Evolutionary conservation across 768 basidiomycete species (phyloP).

Genomic region (Termitomyces sp.): DNA sequence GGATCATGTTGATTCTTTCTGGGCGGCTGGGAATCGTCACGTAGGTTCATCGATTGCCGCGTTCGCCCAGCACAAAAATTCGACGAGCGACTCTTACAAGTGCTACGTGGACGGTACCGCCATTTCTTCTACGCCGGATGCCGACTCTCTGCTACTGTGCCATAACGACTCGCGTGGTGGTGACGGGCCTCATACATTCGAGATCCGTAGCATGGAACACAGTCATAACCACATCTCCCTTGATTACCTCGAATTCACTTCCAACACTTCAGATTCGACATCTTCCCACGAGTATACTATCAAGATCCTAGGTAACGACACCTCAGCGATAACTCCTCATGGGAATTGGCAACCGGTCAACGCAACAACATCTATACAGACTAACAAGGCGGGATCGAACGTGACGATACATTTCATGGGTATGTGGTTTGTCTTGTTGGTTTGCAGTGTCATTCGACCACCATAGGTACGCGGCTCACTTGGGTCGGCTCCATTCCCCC

Average conservation of each 20-base stretch:
- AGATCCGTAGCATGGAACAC: background rate
- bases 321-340: background rate
- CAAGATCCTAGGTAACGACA: background rate
- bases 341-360: background rate
- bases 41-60: background rate
- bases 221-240: background rate
- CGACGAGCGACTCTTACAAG: background rate
- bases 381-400: background rate
- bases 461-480: conserved; percentile 19
- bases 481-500: conserved; percentile 17
- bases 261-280: background rate
- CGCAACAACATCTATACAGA: background rate
- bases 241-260: conserved; percentile 4
- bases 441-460: background rate
- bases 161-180: background rate
- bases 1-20: background rate
- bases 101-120: too few species aligned
- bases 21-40: too few species aligned
- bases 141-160: background rate
- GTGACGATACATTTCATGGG: conserved; percentile 5
- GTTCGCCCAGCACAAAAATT: background rate
- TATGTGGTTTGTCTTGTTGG: background rate
- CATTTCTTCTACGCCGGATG: too few species aligned
- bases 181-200: background rate
- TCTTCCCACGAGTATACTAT: background rate